Evolutionary conservation across 768 basidiomycete genomes (phyloP).

Genomic region (Phylloporus rhodoxanthus): DNA sequence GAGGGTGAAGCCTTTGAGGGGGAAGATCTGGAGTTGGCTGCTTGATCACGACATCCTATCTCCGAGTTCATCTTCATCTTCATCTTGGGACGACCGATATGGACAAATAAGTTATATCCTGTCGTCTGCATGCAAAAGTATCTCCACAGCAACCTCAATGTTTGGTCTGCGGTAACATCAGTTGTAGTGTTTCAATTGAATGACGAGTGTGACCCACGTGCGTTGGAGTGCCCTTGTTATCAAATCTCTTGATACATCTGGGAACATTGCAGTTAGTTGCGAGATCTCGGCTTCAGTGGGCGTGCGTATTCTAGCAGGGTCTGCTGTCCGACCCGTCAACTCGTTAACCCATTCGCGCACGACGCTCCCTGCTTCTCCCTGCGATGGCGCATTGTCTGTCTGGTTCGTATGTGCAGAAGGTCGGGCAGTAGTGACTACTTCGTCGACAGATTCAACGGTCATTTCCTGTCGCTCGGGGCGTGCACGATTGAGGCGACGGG

Average conservation of each 20-base stretch:
- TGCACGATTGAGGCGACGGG: conserved; percentile 66
- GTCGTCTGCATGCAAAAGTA: conserved; percentile 46
- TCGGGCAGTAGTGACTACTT: conserved; percentile 60
- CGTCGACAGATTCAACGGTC: conserved; percentile 35
- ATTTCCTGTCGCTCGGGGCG: conserved; percentile 49
- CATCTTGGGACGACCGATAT: neutral
- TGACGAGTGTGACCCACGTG: conserved; percentile 46
- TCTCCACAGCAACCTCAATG: conserved; percentile 79
- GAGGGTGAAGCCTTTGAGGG: conserved; percentile 42
- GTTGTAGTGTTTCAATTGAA: neutral
- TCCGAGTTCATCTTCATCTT: conserved; percentile 3
- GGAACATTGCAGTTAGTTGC: conserved; percentile 78
- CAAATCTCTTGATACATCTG: conserved; percentile 65
- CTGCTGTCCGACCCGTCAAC: conserved; percentile 59
- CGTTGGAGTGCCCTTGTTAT: conserved; percentile 74
- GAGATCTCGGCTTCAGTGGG: conserved; percentile 73
- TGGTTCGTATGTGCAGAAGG: conserved; percentile 24
- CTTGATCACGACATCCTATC: conserved; percentile 15
- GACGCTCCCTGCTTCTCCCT: conserved; percentile 36
- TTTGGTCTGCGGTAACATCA: conserved; percentile 47
- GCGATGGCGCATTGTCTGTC: conserved; percentile 16
- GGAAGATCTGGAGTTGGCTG: conserved; percentile 36
- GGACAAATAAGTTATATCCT: neutral
- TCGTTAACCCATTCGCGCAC: conserved; percentile 78
- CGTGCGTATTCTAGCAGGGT: conserved; percentile 55